Evolutionary conservation across 768 basidiomycete genomes (phyloP), one percentile per base, ranked within the genome.

Genomic region (Pleurotus cornucopiae): DNA sequence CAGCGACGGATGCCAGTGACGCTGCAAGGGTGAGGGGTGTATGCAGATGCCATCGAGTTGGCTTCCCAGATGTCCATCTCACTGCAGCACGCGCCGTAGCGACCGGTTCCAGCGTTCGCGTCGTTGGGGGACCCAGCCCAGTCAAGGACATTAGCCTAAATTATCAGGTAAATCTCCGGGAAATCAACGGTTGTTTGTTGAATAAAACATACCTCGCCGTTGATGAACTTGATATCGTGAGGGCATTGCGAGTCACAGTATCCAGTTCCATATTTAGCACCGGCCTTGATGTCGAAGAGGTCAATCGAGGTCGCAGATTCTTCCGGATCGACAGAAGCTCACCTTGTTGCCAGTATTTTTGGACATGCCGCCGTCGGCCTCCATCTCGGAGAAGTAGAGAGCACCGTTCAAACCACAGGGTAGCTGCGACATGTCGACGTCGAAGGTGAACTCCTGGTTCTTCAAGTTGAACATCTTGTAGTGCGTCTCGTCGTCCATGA

Each of bases 401-500:
- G 51, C 51, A 61, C 79, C 83, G 66, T 85, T 85, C 63, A 85
- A 74, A 58, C 76, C 54, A 13, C 54, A 55, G 21, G 75, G 76
- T 51, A 84, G 74, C 63, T 80, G 72, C 59, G 80, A 79, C 59
- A 84, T 73, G 65, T 83, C 80, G 65, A 84, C 80, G 67, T 81
- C 80, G 71, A 84, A 83, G 55, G 78, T 74, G 71, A 84, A 82
- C 69, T 84, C 82, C 65, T 80, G 73, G 75, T 82, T 82, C 57
- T 75, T 65, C 58, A 81, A 67, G 61, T 73, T 69, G 69, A 75
- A 73, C 62, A 70, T 64, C 60, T 58, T 23, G 68, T 78, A 77
- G 46, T 64, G 60, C 81, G 16, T 40, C 9, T 53, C 51, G 21
- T 53, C 51, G 14, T 39, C 51, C 37, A 53, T 12, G 16, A 53